Percentiles rank a stretch among this genome's conserved stretches.
Conservation (phyloP, 106 monocot genomes). For the Cymbidium sinense region DNA sequence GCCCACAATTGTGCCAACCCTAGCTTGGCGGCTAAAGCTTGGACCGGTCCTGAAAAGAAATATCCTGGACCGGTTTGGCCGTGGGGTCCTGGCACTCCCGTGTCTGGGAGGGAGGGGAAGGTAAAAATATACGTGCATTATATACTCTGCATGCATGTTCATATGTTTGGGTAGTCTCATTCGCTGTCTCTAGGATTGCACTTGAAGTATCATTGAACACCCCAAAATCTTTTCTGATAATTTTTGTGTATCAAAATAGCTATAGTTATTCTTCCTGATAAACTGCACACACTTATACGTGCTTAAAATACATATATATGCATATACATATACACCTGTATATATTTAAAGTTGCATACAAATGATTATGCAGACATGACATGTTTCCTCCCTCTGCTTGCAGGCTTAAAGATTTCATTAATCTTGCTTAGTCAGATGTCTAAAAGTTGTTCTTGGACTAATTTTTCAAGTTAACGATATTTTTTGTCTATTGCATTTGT, state of each 20-base stretch:
- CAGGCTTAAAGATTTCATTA: not conserved
- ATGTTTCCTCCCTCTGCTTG: not conserved
- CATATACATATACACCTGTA: not conserved
- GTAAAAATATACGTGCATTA: not conserved
- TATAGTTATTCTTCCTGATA: not conserved
- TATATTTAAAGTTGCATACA: not conserved
- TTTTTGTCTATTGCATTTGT: constrained; percentile 3
- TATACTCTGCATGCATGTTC: not conserved
- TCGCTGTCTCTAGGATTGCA: not conserved
- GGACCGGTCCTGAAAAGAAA: too few species aligned
- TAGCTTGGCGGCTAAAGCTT: too few species aligned
- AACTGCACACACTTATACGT: not conserved
- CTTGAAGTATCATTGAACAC: not conserved
- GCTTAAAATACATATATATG: not conserved
- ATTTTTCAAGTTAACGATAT: not conserved
- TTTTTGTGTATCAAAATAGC: not conserved
- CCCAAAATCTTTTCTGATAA: not conserved
- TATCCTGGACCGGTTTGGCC: too few species aligned
- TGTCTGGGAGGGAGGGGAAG: too few species aligned
- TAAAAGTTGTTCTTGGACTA: not conserved
- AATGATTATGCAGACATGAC: not conserved
- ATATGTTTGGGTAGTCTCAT: not conserved
- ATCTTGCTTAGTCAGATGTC: not conserved
- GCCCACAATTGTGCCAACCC: too few species aligned
- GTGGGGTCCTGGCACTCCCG: too few species aligned